Evolutionary conservation across 129 eudicot species (phyloP).

Genomic region (Flaveria ramosissima): DNA sequence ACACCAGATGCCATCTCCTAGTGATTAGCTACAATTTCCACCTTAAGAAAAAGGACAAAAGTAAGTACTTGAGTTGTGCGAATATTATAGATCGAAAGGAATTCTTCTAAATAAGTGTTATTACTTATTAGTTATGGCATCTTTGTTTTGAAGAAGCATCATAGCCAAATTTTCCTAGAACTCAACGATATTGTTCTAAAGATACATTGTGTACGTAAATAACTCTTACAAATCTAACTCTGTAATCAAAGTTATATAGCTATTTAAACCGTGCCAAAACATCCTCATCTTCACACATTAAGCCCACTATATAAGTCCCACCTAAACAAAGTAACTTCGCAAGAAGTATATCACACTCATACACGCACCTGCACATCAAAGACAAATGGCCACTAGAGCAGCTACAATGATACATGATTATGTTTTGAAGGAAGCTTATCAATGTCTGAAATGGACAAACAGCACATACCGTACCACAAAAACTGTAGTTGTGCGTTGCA

Average conservation of each 20-base stretch:
- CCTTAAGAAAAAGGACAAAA: neutral
- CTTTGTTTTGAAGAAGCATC: conserved; percentile 6
- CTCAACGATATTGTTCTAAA: neutral
- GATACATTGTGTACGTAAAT: neutral
- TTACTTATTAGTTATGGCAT: neutral
- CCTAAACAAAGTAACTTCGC: neutral
- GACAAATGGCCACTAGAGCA: conserved; percentile 8
- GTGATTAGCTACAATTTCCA: neutral
- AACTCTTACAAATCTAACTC: neutral
- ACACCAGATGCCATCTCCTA: no score
- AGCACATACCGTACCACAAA: conserved; percentile 18
- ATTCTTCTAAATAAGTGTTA: neutral
- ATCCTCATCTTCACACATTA: neutral
- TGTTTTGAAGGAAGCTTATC: conserved; percentile 12
- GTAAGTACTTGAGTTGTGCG: neutral
- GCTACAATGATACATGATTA: neutral
- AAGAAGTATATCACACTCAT: neutral
- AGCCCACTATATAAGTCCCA: neutral
- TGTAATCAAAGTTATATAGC: neutral
- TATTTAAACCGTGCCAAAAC: neutral
- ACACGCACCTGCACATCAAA: no score
- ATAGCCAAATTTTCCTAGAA: conserved; percentile 3
- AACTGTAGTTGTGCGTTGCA: conserved; percentile 15
- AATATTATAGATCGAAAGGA: conserved; percentile 1
- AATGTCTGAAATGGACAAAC: conserved; percentile 16